phyloP scores from a whole-genome alignment of 345 rosid genomes.

The Citrus inodora region DNA sequence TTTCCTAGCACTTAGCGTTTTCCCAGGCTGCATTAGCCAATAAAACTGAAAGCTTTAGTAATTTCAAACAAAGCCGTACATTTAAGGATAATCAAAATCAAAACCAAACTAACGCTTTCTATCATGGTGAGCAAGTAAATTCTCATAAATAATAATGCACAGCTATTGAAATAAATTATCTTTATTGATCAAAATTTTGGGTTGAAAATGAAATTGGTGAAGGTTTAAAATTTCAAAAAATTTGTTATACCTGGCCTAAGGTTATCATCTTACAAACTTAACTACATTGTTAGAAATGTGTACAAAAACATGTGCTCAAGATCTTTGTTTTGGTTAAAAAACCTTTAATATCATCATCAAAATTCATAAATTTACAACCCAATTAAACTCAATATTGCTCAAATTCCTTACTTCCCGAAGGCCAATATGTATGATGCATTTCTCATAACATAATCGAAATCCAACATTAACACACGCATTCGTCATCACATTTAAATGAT shows the following conservation, averaged over 20 bases:
- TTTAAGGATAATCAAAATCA: not conserved
- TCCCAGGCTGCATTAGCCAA: slow-evolving; percentile 71
- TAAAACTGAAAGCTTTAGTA: slow-evolving; percentile 7
- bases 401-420: not conserved
- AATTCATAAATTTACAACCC: not conserved
- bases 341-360: not conserved
- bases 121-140: not conserved
- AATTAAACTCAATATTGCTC: not conserved
- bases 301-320: not conserved
- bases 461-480: not conserved
- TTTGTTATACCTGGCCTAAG: not conserved
- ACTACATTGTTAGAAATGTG: not conserved
- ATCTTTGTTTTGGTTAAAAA: not conserved
- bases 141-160: not conserved
- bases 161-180: not conserved
- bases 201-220: not conserved
- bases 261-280: not conserved
- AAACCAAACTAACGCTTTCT: not conserved
- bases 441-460: not conserved
- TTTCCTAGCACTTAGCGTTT: slow-evolving; percentile 93
- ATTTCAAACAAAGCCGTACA: not conserved
- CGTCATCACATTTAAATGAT: not conserved
- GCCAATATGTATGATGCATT: not conserved
- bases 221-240: not conserved
- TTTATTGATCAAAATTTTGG: not conserved